Base-by-base conservation (phyloP, 140 eudicot genomes). In the Ambrosia hybrid region DNA sequence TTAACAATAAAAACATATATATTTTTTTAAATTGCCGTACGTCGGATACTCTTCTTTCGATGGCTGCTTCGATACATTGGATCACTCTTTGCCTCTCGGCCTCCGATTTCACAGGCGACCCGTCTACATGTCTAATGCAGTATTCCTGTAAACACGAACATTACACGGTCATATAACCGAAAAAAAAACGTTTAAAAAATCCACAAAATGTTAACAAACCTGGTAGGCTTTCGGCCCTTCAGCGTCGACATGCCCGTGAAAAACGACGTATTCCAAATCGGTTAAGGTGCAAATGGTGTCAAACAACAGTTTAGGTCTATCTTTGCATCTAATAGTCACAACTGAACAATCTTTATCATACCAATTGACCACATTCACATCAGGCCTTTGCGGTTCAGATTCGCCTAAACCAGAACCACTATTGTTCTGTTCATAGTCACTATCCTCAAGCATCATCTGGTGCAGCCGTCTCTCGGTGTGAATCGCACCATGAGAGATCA, bases 391-490 rank as follows among this genome's bases (percentile, higher is more conserved):
- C 34, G 79, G 76, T 37, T 86, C 90, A 7, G 82, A 71, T 37
- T 84, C 90, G 16, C 36, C 82, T 14, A 38, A 59, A 21, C 67
- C 72, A 3, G 60, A 81, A 34, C 81, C 82, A 12, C 78, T 85
- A 14, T 3, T 6, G 38, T 57, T 34, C 21, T 85, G n/a, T 65
- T 90, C 99, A n/a, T 85, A 90, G 63, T 90, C 97, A 38, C 95
- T 80, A 33, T 90, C 95, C 37, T 90, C 97, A 67, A 86, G 85
- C 99, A 94, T 86, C 96, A 94, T 86, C 82, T 94, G 99, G 76
- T 94, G 99, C 80, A 94, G 85, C 86, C 99, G 83, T 36, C 99
- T 66, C 81, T 88, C 99, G 0, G 91, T 83, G 71, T 94, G 97
- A 4, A 85, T 80, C 3, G 78, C 79, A 21, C 86, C 90, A 43